These are phyloP conservation scores for Suhomyces chickasaworum DNA, from an alignment of 1,139 yeast species.

Conservation along the genomic window DNA sequence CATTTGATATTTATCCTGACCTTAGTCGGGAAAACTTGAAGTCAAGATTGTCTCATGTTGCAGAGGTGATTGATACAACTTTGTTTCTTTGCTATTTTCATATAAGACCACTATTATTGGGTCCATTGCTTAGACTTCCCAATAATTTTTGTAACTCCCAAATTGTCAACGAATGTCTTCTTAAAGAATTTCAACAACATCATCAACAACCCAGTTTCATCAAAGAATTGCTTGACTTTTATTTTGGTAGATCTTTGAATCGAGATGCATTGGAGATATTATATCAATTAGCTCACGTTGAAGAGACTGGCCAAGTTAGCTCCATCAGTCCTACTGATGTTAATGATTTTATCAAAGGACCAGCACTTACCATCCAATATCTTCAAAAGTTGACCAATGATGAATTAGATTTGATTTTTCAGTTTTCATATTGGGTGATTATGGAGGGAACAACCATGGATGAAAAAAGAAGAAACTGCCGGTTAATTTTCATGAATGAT, in stretches of 20 bases:
- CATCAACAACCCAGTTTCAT: conserved; percentile 49
- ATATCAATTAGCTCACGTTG: conserved; percentile 34
- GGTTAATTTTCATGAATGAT: conserved; percentile 67
- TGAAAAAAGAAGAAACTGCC: conserved; percentile 39
- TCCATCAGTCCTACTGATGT: conserved; percentile 19
- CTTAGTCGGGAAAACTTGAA: conserved; percentile 14
- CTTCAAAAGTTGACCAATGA: conserved; percentile 59
- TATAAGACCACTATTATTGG: conserved; percentile 70
- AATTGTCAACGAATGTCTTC: conserved; percentile 59
- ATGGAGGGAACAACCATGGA: conserved; percentile 20
- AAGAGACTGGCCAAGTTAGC: conserved; percentile 13
- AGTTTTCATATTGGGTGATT: conserved; percentile 61
- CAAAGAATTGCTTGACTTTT: conserved; percentile 78
- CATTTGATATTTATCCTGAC: conserved; percentile 41
- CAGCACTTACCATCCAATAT: conserved; percentile 61
- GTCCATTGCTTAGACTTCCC: conserved; percentile 75
- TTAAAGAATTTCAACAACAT: conserved; percentile 25
- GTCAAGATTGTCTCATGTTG: conserved; percentile 28
- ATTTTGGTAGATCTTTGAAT: conserved; percentile 64
- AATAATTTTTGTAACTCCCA: conserved; percentile 71
- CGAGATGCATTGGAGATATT: conserved; percentile 67
- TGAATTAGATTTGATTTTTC: conserved; percentile 56
- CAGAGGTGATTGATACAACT: conserved; percentile 71
- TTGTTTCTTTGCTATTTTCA: conserved; percentile 73
- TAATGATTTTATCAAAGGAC: conserved; percentile 40